phyloP scores from a whole-genome alignment of 2,329 filamentous ascomycete genomes.

The Venturia oleaginea region DNA sequence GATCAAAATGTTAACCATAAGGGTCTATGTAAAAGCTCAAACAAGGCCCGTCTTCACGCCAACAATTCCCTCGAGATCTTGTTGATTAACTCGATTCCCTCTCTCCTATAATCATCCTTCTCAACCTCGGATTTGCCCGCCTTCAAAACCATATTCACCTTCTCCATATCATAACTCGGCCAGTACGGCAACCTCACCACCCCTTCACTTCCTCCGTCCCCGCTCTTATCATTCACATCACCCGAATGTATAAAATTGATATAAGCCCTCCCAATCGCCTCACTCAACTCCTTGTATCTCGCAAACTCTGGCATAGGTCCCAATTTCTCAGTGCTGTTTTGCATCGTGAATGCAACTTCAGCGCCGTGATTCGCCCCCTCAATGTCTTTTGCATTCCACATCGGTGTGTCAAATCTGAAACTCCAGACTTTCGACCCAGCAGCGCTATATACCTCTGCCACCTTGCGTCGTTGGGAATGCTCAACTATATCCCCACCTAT shows the following conservation, averaged over 20 bases:
- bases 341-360: not conserved
- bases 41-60: too few relatives aligned
- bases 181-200: not conserved
- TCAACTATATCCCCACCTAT: not conserved
- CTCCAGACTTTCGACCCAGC: not conserved
- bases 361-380: not conserved
- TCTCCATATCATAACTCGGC: not conserved
- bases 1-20: too few relatives aligned
- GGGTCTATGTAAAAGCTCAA: too few relatives aligned
- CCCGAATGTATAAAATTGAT: conserved; percentile 1
- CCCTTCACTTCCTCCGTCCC: not conserved
- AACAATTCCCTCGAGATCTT: not conserved
- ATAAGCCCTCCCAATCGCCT: conserved; percentile 2
- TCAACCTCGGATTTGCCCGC: not conserved
- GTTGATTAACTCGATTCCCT: conserved; percentile 4
- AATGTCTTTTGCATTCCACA: not conserved
- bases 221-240: not conserved
- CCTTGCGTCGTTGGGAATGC: not conserved
- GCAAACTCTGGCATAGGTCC: not conserved
- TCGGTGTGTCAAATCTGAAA: conserved; percentile 1
- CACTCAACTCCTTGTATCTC: not conserved
- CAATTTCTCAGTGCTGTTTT: not conserved
- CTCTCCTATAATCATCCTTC: not conserved
- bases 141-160: conserved; percentile 7
- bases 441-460: not conserved